Evolutionary conservation across 2,329 filamentous ascomycete species (phyloP), one percentile per base, ranked within the genome.

Genomic region (Fusarium sambucinum): DNA sequence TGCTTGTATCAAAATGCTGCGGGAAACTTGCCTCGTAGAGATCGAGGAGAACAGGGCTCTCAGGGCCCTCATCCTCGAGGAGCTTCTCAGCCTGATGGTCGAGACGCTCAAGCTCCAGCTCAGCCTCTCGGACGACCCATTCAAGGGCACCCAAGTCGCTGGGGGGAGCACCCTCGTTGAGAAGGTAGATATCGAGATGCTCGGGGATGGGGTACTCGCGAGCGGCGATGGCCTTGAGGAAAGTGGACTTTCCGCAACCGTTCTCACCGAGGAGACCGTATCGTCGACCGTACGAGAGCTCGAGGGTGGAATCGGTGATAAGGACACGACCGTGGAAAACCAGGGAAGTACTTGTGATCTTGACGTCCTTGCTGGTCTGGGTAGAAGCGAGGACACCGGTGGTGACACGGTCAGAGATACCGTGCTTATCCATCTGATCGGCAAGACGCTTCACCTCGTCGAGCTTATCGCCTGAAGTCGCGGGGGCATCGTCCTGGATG

Each of bases 321-420:
- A 99, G 90, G 73, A 98, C 96, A 75, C 92, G 93, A 76, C 96
- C 96, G 87, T 99, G 96, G 89, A 99, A 99, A 69, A 97, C 95
- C 73, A 99, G 86, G 69, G 92, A 97, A 76, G 90, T 88, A 57
- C 94, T 97, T 71, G 91, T 97, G 80, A 99, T 96, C 87, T 99
- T 99, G 81, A 97, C 93, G 82, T 99, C 96, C 82, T 93, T 92
- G 84, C 92, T 96, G 73, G 92, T 86, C 69, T 87, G 82, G 69
- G 95, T 89, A 44, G 96, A 99, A 37, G 94, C 87, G 67, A 99
- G 86, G 58, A 99, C 96, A 88, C 96, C 96, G 64, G 96, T 99
- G 65, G 96, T 99, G 80, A 99, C 96, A 81, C 96, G 92, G 82
- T 99, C 96, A 16, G 96, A 98, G 71, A 99, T 87, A 77, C 96